phyloP scores from a whole-genome alignment of 2,329 filamentous ascomycete species.

The Penicillium paneum region DNA sequence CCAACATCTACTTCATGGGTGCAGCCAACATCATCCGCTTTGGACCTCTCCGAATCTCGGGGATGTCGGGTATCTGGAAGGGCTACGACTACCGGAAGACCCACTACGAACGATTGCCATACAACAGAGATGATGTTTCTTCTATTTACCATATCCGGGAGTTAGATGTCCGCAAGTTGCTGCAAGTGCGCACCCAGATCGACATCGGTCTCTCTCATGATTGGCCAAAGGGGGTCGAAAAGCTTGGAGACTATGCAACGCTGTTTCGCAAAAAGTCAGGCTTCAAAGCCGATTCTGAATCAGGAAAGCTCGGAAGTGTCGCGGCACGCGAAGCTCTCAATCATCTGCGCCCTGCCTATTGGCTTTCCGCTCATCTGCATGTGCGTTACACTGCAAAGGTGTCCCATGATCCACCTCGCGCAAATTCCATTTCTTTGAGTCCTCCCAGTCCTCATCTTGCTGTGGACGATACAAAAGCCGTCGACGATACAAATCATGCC shows the following conservation, averaged over 20 bases:
- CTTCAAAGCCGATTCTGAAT: constrained; percentile 71
- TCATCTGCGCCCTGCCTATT: constrained; percentile 74
- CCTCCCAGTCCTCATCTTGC: background rate
- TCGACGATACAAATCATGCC: background rate
- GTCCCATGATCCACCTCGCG: constrained; percentile 36
- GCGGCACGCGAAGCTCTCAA: constrained; percentile 80
- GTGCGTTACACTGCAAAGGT: constrained; percentile 73
- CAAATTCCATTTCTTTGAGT: constrained; percentile 15
- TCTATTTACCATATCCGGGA: constrained; percentile 89
- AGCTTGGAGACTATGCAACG: constrained; percentile 64
- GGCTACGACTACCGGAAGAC: constrained; percentile 78
- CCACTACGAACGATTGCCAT: constrained; percentile 83
- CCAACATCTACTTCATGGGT: constrained; percentile 95
- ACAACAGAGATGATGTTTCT: constrained; percentile 70
- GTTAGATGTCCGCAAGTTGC: constrained; percentile 82
- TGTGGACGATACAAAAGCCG: background rate
- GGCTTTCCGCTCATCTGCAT: constrained; percentile 94
- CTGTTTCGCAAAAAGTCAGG: constrained; percentile 72
- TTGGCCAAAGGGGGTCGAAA: constrained; percentile 84
- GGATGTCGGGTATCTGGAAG: constrained; percentile 93
- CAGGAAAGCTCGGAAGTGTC: constrained; percentile 72
- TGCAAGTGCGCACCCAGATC: constrained; percentile 80
- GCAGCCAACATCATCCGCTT: constrained; percentile 83
- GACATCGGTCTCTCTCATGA: constrained; percentile 93
- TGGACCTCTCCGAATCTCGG: constrained; percentile 82